Evolutionary conservation across 2,329 filamentous ascomycete species (phyloP), one percentile per base, ranked within the genome.

Genomic region (Coniella vitis): DNA sequence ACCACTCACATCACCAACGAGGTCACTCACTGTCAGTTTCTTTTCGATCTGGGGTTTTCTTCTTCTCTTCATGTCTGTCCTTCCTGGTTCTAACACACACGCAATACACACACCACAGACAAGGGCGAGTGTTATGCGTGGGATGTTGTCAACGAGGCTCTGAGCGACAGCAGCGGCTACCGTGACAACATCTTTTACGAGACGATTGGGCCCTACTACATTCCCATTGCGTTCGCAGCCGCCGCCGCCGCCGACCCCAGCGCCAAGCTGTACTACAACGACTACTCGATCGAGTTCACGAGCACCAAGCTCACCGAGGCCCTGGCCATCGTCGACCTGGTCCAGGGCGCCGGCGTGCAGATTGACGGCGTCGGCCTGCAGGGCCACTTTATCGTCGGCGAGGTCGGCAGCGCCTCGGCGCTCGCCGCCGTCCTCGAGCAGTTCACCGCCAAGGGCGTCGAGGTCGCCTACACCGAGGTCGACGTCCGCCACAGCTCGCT

Each of bases 91-190:
- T 42, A 20, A 42, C n/a, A 41, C 39, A 32, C 13, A 21, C 3
- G 10, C 25, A 20, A 42, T 9, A 41, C 39, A 32, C 13, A 21
- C 3, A 29, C 25, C 25, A 29, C 29, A 42, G 39, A 76, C 67
- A 74, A 74, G 61, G 75, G 77, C 48, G 69, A 76, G 56, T 82
- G 80, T 63, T 78, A 78, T 60, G 71, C 74, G 25, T 85, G 80
- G 80, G 81, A 85, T 48, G 81, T 85, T 0, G 72, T 83, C 20
- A 85, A 85, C 61, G 81, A 85, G 66, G 76, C 73, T 4, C 69
- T 81, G 36, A 71, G 75, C 49, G 80, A 83, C 17, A 50, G 45
- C 20, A 36, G 45, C 7, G 72, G 76, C 55, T 77, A 69, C 63
- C 69, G 78, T 48, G 57, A 68, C 49, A 69, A 64, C 48, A 70